Evolutionary conservation across 1,284 basidiomycete species (phyloP), one percentile per base, ranked within the genome.

Genomic region (Xerocomus nothofagi): DNA sequence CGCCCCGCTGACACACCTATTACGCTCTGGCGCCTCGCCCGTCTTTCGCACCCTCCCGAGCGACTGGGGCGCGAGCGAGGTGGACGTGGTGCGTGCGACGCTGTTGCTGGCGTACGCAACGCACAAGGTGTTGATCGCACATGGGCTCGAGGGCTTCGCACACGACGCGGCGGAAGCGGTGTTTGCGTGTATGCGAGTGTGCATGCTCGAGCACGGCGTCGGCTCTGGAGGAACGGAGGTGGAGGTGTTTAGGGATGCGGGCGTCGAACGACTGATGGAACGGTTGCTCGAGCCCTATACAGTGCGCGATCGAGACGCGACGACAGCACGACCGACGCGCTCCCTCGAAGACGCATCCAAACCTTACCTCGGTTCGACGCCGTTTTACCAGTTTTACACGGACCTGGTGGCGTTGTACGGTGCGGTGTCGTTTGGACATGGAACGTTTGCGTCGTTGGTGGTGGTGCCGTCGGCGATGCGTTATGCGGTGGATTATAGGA

Each of bases 341-440:
- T 33, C 57, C 23, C 69, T 93, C 34, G 91, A 93, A 60, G 61
- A 68, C 7, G 81, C 79, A 2, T 76, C 88, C 2, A 58, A 63
- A 10, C 73, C 74, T 9, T 88, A 90, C 69, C 79, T 93, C 7
- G 84, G 86, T 0, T 41, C 73, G 3, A 74, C 82, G 1, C 91
- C 93, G 0, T 98, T 97, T 75, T 98, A 87, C 73, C 93, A 97
- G 65, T 91, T 91, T 65, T 99, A 95, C 73, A 91, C 90, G 24
- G 94, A 98, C 67, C 87, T 98, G 57, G 75, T 97, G 43, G 86
- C 81, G 0, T 73, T 98, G 8, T 98, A 94, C 72, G 91, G 94
- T 59, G 80, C 91, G 1, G 84, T 95, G 54, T 98, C 95, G 2
- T 95, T 96, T 67, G 84, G 86, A 7, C 84, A 98, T 61, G 74